phyloP scores from a whole-genome alignment of 805 yeast species.

The Ogataea kodamae region DNA sequence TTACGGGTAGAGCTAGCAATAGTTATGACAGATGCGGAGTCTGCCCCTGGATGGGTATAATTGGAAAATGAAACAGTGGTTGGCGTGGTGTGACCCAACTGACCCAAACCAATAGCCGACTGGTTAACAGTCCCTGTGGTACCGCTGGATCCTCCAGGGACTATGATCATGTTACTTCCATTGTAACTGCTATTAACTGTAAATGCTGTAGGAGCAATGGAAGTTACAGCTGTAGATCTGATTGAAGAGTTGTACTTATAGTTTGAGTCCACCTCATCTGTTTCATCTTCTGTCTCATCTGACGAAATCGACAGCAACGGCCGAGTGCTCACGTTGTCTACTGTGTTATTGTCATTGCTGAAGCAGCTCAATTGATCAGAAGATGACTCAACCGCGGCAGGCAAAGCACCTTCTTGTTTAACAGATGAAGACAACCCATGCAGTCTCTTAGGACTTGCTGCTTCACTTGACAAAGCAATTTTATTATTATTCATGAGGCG shows the following conservation, averaged over 20 bases:
- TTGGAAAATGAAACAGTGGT: constrained; percentile 7
- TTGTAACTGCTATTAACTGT: constrained; percentile 19
- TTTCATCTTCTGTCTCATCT: constrained; percentile 19
- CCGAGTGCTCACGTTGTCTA: constrained; percentile 42
- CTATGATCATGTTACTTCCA: constrained; percentile 19
- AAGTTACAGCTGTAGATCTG: constrained; percentile 48
- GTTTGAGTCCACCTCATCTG: constrained; percentile 17
- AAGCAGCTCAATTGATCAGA: constrained; percentile 18
- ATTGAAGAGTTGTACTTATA: constrained; percentile 25
- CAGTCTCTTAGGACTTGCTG: background rate
- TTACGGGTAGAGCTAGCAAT: constrained; percentile 34
- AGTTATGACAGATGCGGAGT: constrained; percentile 33
- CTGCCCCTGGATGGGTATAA: constrained; percentile 15
- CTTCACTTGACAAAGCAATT: constrained; percentile 6
- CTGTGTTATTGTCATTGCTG: constrained; percentile 20
- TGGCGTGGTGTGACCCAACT: no score
- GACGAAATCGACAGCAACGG: constrained; percentile 47
- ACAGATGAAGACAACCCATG: background rate
- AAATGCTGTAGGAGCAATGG: constrained; percentile 40
- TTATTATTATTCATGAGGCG: constrained; percentile 32
- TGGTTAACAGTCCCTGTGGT: constrained; percentile 6
- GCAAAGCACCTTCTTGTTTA: constrained; percentile 1
- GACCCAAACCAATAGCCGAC: constrained; percentile 3
- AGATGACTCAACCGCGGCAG: background rate
- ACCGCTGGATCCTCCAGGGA: constrained; percentile 18